Evolutionary conservation across 495 filamentous ascomycete genomes (phyloP), one percentile per base, ranked within the genome.

Genomic region (Hyphodiscus hymeniophilus): DNA sequence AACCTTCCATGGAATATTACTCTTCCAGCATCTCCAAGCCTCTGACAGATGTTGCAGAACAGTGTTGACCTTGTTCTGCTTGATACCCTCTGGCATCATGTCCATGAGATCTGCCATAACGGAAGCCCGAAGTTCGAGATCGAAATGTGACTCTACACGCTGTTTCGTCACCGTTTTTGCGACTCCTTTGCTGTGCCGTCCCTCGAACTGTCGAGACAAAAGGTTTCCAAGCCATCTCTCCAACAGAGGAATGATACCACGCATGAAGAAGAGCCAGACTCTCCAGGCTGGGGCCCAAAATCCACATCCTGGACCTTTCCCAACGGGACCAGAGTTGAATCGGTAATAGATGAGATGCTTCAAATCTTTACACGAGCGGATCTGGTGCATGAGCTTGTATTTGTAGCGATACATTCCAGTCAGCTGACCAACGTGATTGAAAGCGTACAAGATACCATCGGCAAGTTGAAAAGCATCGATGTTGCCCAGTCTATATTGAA

Each of bases 381-480:
- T 97, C 67, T 99, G 94, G 64, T 99, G 94, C 94, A 99, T 99
- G 30, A 99, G 76, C 72, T 99, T 99, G 71, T 99, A 99, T 75
- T 99, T 99, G 79, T 99, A 99, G 22, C 94, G 87, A 69, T 99
- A 99, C 94, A 99, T 99, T 59, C 94, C 94, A 21, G 94, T 99
- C 43, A 99, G 72, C 67, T 99, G 94, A 42, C 94, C 94, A 47
- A 99, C 94, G 57, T 99, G 94, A 68, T 99, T 99, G 74, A 99
- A 97, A 23, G 94, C 94, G 60, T 97, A 99, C 8, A 96, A 74
- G 47, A 99, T 99, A 64, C 94, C 94, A 64, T 99, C 94, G 3
- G 94, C 94, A 45, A 99, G 81, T 62, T 99, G 94, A 73, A 97
- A 99, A 26, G 94, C 94, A 63, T 99, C 94, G 52, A 99, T 96